Evolutionary conservation across 2,329 filamentous ascomycete species (phyloP), one percentile per base, ranked within the genome.

Genomic region (Macrophomina phaseolina): DNA sequence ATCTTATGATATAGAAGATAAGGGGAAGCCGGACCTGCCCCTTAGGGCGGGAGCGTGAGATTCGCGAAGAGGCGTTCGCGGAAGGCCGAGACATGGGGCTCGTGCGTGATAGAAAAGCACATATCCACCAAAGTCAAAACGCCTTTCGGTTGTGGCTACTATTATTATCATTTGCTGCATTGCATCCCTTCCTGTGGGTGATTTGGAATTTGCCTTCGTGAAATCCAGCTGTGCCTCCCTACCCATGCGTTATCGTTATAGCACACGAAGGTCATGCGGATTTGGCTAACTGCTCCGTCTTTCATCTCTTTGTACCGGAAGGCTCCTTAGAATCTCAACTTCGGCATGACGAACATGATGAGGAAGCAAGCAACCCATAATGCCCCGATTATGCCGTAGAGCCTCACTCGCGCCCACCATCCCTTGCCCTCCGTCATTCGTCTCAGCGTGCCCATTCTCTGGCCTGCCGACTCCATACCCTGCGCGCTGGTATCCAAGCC

Each of bases 401-500:
- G 83, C 80, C 94, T 84, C 82, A 97, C 87, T 63, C 94, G 82
- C 5, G 91, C 93, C 88, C 87, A 93, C 91, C 91, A 96, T 0
- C 93, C 93, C 76, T 90, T 90, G 3, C 93, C 94, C 81, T 97
- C 94, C 16, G 90, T 93, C 89, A 97, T 93, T 63, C 85, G 85
- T 71, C 87, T 84, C 75, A 98, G 78, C 73, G 87, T 85, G 1
- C 91, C 90, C 92, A 98, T 96, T 69, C 88, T 83, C 69, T 87
- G 86, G 64, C 88, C 88, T 3, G 94, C 93, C 1, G 88, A 86
- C 68, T 93, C 89, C 86, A 98, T 90, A 18, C 89, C 89, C 53
- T 84, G 81, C 67, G 90, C 89, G 72, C 90, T 96, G 77, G 88
- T 89, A 73, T 94, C 91, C 71, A 98, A 84, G 0, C 91, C 92